Evolutionary conservation across 768 basidiomycete species (phyloP).

Genomic region (Mycena indigotica): DNA sequence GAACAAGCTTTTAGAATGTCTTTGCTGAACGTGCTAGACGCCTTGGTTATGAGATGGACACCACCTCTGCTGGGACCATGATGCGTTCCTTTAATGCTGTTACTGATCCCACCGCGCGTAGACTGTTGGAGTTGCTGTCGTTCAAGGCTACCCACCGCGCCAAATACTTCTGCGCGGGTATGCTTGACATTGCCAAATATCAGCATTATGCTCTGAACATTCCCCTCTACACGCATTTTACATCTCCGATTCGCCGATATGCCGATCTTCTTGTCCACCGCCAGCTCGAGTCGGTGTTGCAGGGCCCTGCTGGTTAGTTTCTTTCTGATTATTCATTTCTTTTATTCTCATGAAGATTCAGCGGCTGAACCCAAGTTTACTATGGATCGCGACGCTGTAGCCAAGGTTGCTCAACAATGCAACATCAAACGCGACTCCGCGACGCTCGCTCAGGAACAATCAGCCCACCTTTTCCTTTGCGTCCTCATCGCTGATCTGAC

Average conservation of each 20-base stretch:
- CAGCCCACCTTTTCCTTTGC: constrained; percentile 92
- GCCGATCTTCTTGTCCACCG: constrained; percentile 96
- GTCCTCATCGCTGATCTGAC: constrained; percentile 93
- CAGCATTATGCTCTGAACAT: constrained; percentile 87
- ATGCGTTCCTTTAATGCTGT: constrained; percentile 85
- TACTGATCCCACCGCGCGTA: constrained; percentile 68
- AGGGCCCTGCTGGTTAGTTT: constrained; percentile 54
- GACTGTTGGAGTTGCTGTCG: constrained; percentile 80
- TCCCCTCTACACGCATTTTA: constrained; percentile 93
- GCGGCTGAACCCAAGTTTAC: constrained; percentile 84
- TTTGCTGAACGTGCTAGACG: constrained; percentile 83
- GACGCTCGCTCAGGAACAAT: constrained; percentile 92
- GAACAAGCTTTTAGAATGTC: constrained; percentile 51
- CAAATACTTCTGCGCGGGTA: constrained; percentile 98
- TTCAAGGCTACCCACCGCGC: constrained; percentile 93
- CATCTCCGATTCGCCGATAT: constrained; percentile 89
- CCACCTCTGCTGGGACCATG: constrained; percentile 72
- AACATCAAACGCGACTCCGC: constrained; percentile 96
- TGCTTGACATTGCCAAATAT: constrained; percentile 99
- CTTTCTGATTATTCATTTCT: neutral
- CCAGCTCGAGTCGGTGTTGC: constrained; percentile 88
- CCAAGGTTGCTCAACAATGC: constrained; percentile 97
- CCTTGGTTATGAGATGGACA: constrained; percentile 82
- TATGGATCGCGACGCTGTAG: constrained; percentile 97
- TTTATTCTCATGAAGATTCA: constrained; percentile 9